Evolutionary conservation across 2,329 filamentous ascomycete species (phyloP), one percentile per base, ranked within the genome.

Genomic region (Pseudogymnoascus pannorum): DNA sequence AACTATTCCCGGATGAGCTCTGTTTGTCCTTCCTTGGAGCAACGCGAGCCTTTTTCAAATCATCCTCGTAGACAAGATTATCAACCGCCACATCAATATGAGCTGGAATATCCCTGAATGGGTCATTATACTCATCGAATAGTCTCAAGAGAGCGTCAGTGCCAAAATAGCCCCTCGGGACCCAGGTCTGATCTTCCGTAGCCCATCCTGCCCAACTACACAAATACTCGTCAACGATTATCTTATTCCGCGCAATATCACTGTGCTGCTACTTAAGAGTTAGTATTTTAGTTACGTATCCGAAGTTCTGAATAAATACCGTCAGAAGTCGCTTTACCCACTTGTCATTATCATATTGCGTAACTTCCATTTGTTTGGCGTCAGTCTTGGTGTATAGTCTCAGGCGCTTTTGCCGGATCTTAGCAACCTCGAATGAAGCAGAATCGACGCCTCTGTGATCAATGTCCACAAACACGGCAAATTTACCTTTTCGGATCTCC

Each of bases 161-260:
- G 16, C 26, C 26, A 7, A 54, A 54, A 33, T 54, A 31, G 2
- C 26, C 48, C 3, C 48, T 54, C n/a, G 60, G 29, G 14, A 29
- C 35, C 61, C 61, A 62, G 14, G 58, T 35, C 4, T 54, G 35
- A 5, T 44, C 58, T 16, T 62, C 61, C 11, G 22, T 31, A 5
- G 61, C 33, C 36, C 58, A 61, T 6, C 61, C 61, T 9, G 61
- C 58, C 58, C 59, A 62, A 14, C 60, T 60, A 18, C 60, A 40
- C 9, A 61, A 35, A 24, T 61, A 62, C 20, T 62, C 61, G 5
- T 31, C 36, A 20, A 61, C 20, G 8, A 31, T n/a, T 9, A 29
- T 11, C 18, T 54, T 36, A 20, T 60, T 24, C 7, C 3, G 31
- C 11, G 20, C 14, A 35, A 61, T 33, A 24, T 16, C 24, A 14